phyloP scores from a whole-genome alignment of 2,329 filamentous ascomycete genomes.

The Fusarium tupiense region DNA sequence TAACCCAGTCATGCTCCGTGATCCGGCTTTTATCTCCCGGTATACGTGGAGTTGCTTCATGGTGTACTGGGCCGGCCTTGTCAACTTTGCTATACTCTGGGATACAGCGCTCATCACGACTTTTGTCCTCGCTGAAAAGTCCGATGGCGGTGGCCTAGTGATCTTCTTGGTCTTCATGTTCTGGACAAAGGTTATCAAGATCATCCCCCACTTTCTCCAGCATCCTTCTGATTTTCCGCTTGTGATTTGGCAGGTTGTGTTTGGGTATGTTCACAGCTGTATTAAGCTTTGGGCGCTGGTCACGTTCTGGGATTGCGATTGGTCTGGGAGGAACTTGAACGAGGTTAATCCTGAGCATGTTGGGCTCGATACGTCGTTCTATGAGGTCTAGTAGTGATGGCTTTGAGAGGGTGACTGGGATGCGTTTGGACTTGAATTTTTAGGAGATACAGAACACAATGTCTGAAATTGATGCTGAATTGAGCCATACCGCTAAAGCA shows the following conservation, averaged over 20 bases:
- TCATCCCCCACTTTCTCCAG: slow-evolving; percentile 60
- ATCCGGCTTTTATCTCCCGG: slow-evolving; percentile 45
- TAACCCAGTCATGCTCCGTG: slow-evolving; percentile 60
- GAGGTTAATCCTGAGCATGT: slow-evolving; percentile 24
- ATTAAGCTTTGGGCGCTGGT: slow-evolving; percentile 66
- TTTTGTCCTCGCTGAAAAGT: slow-evolving; percentile 6
- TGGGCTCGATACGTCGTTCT: slow-evolving; percentile 21
- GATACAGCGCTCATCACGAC: slow-evolving; percentile 56
- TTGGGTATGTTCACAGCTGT: slow-evolving; percentile 66
- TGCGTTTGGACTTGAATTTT: accelerated
- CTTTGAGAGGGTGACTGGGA: accelerated
- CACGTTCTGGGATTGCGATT: slow-evolving; percentile 60
- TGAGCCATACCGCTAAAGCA: accelerated
- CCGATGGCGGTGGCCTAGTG: not conserved
- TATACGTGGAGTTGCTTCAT: slow-evolving; percentile 62
- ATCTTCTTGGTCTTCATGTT: slow-evolving; percentile 58
- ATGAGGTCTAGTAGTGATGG: not conserved
- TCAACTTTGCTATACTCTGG: slow-evolving; percentile 66
- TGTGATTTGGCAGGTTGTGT: slow-evolving; percentile 60
- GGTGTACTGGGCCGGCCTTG: slow-evolving; percentile 63
- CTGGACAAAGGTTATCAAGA: slow-evolving; percentile 66
- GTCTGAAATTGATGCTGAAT: not conserved
- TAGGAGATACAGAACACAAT: not conserved
- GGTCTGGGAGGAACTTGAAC: slow-evolving; percentile 48
- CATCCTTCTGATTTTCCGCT: slow-evolving; percentile 62